Conservation (phyloP, 331 rosid genomes). For the Spiraea crenata region DNA sequence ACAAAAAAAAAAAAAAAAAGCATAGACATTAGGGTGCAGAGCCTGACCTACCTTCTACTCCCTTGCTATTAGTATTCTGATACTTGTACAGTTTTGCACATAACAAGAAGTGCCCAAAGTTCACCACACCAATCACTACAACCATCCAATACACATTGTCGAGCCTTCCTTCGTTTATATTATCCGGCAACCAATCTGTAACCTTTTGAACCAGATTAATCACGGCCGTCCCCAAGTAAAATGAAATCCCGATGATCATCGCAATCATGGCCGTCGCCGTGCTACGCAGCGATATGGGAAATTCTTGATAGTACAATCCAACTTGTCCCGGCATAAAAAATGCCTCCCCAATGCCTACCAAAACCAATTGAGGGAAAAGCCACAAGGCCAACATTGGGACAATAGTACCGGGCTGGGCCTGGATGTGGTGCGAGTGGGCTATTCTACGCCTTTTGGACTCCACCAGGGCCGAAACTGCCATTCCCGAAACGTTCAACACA, state of each 20-base stretch:
- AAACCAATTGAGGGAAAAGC: slow-evolving; percentile 55
- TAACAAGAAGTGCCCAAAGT: slow-evolving; percentile 24
- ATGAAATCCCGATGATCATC: slow-evolving; percentile 35
- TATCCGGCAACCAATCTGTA: slow-evolving; percentile 55
- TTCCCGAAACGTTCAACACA: slow-evolving; percentile 27
- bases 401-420: neutral
- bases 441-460: slow-evolving; percentile 55
- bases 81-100: slow-evolving; percentile 15
- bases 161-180: slow-evolving; percentile 48
- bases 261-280: slow-evolving; percentile 58
- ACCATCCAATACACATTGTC: slow-evolving; percentile 59
- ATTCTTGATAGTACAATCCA: slow-evolving; percentile 57
- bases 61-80: too few species aligned
- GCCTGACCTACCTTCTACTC: too few species aligned
- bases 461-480: slow-evolving; percentile 51
- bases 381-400: slow-evolving; percentile 42
- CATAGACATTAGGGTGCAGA: too few species aligned
- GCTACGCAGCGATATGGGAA: slow-evolving; percentile 44
- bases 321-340: slow-evolving; percentile 68
- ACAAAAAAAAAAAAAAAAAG: too few species aligned
- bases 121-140: slow-evolving; percentile 36
- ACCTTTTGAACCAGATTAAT: slow-evolving; percentile 37
- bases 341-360: slow-evolving; percentile 62
- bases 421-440: slow-evolving; percentile 8
- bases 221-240: slow-evolving; percentile 38